Percentiles rank a stretch among this genome's conserved stretches.
These are phyloP conservation scores for Sextonia rubra DNA, from an alignment of 164 flowering plant species.

Conservation along the genomic window DNA sequence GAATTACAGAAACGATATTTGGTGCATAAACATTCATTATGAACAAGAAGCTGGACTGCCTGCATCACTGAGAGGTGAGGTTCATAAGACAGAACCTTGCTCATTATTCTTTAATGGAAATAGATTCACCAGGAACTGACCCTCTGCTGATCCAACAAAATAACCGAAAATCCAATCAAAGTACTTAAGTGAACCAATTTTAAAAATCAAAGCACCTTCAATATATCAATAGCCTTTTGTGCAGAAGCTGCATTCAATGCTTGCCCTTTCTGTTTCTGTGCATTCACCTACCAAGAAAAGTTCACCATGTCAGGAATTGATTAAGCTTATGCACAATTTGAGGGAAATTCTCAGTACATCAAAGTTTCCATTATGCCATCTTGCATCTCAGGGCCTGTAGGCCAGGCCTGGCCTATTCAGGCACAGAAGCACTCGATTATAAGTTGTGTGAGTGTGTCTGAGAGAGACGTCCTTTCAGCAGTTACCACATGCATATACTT, in stretches of 20 bases:
- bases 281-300: slow-evolving; percentile 48
- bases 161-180: neutral
- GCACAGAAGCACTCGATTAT: neutral
- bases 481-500: too few species aligned
- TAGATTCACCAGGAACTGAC: neutral
- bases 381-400: too few species aligned
- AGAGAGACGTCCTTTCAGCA: too few species aligned
- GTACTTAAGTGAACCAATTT: neutral
- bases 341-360: neutral
- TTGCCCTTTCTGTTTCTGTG: slow-evolving; percentile 93
- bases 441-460: too few species aligned
- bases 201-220: slow-evolving; percentile 52
- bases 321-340: neutral
- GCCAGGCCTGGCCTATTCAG: neutral
- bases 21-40: too few species aligned
- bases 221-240: slow-evolving; percentile 70
- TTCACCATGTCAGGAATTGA: neutral
- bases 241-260: slow-evolving; percentile 63
- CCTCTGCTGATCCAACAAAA: neutral
- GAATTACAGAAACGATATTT: too few species aligned
- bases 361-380: neutral
- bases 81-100: neutral
- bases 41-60: neutral
- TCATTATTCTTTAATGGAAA: neutral
- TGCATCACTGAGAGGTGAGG: neutral